Evolutionary conservation across 768 basidiomycete species (phyloP).

Genomic region (Russula sp.): DNA sequence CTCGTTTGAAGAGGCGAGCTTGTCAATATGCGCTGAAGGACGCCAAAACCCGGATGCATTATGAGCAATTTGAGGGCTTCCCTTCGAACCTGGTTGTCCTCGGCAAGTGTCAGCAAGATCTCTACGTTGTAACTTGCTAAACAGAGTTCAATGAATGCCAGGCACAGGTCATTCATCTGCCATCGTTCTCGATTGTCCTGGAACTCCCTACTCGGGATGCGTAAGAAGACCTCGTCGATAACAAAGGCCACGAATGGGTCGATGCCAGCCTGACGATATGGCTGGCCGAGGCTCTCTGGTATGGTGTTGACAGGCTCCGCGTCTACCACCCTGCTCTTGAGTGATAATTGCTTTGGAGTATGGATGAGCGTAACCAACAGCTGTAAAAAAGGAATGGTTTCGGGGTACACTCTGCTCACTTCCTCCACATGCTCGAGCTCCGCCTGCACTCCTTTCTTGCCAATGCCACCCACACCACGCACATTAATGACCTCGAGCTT

Average conservation of each 20-base stretch:
- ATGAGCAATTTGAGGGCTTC: conserved; percentile 53
- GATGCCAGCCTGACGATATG: conserved; percentile 75
- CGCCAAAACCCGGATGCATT: conserved; percentile 81
- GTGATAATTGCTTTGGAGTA: conserved; percentile 64
- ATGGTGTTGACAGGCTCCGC: conserved; percentile 64
- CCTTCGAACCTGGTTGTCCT: conserved; percentile 45
- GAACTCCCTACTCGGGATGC: conserved; percentile 71
- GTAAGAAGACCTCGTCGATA: conserved; percentile 82
- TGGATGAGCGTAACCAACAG: conserved; percentile 81
- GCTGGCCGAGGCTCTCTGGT: conserved; percentile 73
- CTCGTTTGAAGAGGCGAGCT: conserved; percentile 64
- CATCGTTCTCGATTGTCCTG: conserved; percentile 70
- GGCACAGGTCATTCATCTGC: conserved; percentile 78
- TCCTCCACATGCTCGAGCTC: conserved; percentile 88
- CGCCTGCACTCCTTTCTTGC: conserved; percentile 73
- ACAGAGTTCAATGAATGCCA: conserved; percentile 80
- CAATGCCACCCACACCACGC: conserved; percentile 44
- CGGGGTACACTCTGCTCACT: conserved; percentile 70
- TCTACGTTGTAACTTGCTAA: conserved; percentile 80
- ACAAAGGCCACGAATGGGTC: conserved; percentile 82
- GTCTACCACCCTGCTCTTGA: conserved; percentile 54
- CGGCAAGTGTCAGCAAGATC: conserved; percentile 51
- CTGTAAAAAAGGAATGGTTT: conserved; percentile 82
- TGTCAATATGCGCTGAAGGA: conserved; percentile 74
- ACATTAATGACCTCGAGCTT: conserved; percentile 78